Evolutionary conservation across 345 rosid species (phyloP).

Genomic region (Anastatica hierochuntica): DNA sequence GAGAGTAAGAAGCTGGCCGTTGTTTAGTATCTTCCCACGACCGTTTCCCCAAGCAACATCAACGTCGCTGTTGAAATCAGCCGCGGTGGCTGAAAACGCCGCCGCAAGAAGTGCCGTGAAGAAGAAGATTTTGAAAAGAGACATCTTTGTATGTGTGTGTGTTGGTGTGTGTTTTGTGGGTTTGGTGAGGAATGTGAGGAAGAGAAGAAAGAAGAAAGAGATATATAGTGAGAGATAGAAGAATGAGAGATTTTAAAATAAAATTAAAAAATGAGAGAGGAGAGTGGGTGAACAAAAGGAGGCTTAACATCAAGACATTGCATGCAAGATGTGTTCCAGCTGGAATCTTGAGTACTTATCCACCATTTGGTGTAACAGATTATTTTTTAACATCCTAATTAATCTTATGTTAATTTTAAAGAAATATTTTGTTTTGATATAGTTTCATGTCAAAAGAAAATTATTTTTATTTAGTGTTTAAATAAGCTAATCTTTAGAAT

Average conservation of each 20-base stretch:
- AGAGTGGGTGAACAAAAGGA: constrained; percentile 27
- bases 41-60: constrained; percentile 57
- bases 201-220: not conserved
- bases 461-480: no score
- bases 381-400: not conserved
- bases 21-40: constrained; percentile 41
- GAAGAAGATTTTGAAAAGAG: constrained; percentile 15
- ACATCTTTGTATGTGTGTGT: not conserved
- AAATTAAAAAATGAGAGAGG: constrained; percentile 1
- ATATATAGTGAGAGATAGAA: no score
- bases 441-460: no score
- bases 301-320: constrained; percentile 18
- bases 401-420: not conserved
- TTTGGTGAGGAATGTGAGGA: constrained; percentile 29
- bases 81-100: constrained; percentile 8
- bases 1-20: constrained; percentile 51
- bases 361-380: constrained; percentile 16
- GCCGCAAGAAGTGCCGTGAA: constrained; percentile 16
- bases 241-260: not conserved
- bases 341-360: constrained; percentile 10
- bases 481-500: no score
- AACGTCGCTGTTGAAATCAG: constrained; percentile 31
- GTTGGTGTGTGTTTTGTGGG: constrained; percentile 6
- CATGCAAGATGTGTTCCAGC: constrained; percentile 28
- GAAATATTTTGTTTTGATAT: no score